Evolutionary conservation across 192 early-diverging fungal species (phyloP).

Genomic region (Dissophora globulifera): DNA sequence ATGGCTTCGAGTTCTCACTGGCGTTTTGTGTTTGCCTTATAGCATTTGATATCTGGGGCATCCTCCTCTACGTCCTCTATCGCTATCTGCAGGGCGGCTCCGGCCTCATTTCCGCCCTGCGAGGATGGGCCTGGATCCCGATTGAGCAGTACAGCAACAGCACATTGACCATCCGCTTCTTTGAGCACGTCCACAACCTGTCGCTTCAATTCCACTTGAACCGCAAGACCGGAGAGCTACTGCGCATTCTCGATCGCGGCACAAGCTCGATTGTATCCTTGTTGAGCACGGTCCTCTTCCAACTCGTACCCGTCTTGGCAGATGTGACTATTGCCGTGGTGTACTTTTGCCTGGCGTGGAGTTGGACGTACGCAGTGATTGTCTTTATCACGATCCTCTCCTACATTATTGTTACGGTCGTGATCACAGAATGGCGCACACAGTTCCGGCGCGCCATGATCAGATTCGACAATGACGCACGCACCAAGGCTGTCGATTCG

Average conservation of each 20-base stretch:
- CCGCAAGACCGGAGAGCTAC: conserved; percentile 94
- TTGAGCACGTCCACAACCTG: conserved; percentile 88
- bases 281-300: conserved; percentile 86
- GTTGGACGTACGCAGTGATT: conserved; percentile 82
- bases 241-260: conserved; percentile 90
- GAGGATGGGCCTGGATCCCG: conserved; percentile 92
- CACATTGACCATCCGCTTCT: conserved; percentile 90
- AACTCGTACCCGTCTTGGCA: conserved; percentile 88
- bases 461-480: conserved; percentile 85
- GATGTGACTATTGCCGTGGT: conserved; percentile 88
- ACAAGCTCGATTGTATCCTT: conserved; percentile 79
- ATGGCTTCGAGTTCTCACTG: background rate
- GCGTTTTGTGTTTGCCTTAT: background rate
- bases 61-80: conserved; percentile 70
- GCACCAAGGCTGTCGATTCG: conserved; percentile 91
- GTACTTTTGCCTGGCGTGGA: conserved; percentile 73
- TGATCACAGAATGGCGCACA: conserved; percentile 89
- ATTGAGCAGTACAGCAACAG: conserved; percentile 93
- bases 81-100: conserved; percentile 83
- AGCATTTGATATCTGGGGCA: conserved; percentile 57
- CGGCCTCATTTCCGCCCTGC: conserved; percentile 80
- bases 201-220: conserved; percentile 93
- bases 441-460: conserved; percentile 85
- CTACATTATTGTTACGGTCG: conserved; percentile 85
- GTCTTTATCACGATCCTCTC: conserved; percentile 88